Conservation (phyloP, 129 eudicot species). For the Artemisia argyi region DNA sequence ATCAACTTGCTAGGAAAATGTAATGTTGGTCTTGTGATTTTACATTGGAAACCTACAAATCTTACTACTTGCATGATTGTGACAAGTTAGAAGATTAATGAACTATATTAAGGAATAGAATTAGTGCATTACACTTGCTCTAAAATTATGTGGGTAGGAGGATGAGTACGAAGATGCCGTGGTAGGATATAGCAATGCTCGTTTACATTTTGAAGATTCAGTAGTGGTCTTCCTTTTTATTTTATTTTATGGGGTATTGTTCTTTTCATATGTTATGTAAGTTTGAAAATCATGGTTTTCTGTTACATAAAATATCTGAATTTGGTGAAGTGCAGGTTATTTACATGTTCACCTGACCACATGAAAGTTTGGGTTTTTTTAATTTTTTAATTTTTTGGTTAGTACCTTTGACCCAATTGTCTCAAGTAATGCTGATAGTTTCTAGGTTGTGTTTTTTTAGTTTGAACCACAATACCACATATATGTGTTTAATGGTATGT, state of each 20-base stretch:
- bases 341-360: slow-evolving; percentile 4
- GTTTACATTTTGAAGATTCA: not conserved
- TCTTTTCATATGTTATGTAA: not conserved
- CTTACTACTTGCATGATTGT: too few relatives aligned
- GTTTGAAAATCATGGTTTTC: slow-evolving; percentile 10
- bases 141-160: too few relatives aligned
- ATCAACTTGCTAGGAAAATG: not conserved
- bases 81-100: too few relatives aligned
- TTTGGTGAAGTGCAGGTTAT: not conserved
- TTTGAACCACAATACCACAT: not conserved
- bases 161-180: too few relatives aligned
- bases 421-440: too few relatives aligned
- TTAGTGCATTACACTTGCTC: too few relatives aligned
- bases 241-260: too few relatives aligned
- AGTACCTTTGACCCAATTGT: slow-evolving; percentile 13
- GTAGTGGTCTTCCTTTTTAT: not conserved
- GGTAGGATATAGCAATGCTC: too few relatives aligned
- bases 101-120: too few relatives aligned
- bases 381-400: not conserved
- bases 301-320: not conserved
- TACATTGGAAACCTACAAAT: too few relatives aligned
- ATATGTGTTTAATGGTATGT: not conserved
- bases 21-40: not conserved
- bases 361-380: slow-evolving; percentile 21
- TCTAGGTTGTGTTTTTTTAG: not conserved